Base-by-base conservation (phyloP, 129 eudicot genomes). In the Mikania micrantha region DNA sequence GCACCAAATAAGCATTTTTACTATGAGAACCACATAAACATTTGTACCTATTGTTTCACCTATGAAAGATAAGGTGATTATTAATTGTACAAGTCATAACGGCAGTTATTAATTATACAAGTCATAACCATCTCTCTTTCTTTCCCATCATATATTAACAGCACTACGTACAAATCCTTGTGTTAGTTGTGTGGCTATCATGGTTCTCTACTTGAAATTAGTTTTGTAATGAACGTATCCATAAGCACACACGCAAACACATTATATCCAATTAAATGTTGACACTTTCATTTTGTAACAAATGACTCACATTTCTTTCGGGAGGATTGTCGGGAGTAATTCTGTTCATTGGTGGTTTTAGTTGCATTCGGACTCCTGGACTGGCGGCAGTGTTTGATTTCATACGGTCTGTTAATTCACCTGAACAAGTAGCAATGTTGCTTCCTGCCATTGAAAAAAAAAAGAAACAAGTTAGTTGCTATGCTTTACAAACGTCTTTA, bases 311-410 rank as follows among this genome's bases (percentile, higher is more conserved):
- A 72, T 82, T 82, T 86, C 81, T 81, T 20, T 81, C 86, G 1
- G 83, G 85, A 49, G 81, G 84, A 75, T 80, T 86, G 25, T 75
- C 98, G 17, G 84, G 64, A 53, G 72, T 77, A 70, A 67, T 82
- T 67, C 84, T 84, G 49, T 74, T 82, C 20, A 73, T 45, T 20
- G 91, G 91, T 29, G 91, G 61, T 77, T 82, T 93, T 31, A 85
- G 80, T 78, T 85, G 95, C 86, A 89, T 70, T 58, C 89, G 86
- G 74, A 83, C 64, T 28, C 88, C 96, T 73, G 95, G 83, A 71
- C 77, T 79, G 5, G 83, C 52, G 45, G 86, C 85, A 53, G 81
- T 88, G 77, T 77, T 84, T 34, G 91, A 69, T 74, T 85, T 84
- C 79, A 83, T 69, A 6, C 88, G 93, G 38, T 93, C 90, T 16